Evolutionary conservation across 2,329 filamentous ascomycete genomes (phyloP).

Genomic region (Cryphonectria radicalis): DNA sequence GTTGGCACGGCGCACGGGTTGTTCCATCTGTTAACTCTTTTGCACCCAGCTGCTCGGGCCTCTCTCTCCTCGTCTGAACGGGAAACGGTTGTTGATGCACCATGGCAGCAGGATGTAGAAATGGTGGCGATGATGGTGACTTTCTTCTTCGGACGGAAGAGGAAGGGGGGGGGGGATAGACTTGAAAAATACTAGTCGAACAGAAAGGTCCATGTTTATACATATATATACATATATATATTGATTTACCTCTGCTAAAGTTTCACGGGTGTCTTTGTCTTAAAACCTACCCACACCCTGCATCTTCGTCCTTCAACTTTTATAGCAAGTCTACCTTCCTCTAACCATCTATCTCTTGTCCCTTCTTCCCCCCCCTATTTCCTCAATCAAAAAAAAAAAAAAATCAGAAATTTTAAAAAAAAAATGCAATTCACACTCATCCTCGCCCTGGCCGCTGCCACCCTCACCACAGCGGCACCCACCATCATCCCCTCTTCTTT

Average conservation of each 20-base stretch:
- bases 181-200: neutral
- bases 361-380: no score
- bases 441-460: constrained; percentile 20
- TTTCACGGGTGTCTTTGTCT: neutral
- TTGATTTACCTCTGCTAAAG: neutral
- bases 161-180: no score
- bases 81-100: neutral
- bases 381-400: neutral
- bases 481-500: neutral
- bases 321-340: neutral
- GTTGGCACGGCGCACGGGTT: neutral
- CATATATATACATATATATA: neutral
- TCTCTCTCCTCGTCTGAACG: neutral
- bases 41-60: neutral
- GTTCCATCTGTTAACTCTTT: neutral
- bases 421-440: constrained; percentile 8
- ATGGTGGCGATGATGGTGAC: neutral
- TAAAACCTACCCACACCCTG: no score
- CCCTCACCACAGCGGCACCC: constrained; percentile 12
- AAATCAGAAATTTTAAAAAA: no score
- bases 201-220: no score
- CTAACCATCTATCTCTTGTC: no score
- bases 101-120: neutral
- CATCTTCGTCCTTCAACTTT: neutral
- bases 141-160: no score